phyloP scores from a whole-genome alignment of 2,329 filamentous ascomycete genomes.

The Pezicula rhizophila region DNA sequence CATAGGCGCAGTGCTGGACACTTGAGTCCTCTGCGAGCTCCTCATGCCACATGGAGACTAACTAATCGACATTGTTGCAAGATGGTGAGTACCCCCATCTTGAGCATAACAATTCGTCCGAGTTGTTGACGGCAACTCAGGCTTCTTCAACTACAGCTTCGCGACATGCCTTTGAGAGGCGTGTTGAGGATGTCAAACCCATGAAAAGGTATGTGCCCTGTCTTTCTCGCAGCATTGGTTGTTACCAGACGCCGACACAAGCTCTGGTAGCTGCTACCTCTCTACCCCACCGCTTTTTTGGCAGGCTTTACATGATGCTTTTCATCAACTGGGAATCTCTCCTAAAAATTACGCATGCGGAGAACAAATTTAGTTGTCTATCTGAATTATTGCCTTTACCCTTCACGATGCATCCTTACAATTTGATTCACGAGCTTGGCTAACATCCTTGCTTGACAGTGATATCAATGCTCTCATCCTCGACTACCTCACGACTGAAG shows the following conservation, averaged over 20 bases:
- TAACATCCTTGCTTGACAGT: slow-evolving; percentile 41
- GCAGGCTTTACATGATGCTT: slow-evolving; percentile 63
- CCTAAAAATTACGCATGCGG: slow-evolving; percentile 82
- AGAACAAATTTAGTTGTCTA: slow-evolving; percentile 78
- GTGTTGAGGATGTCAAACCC: slow-evolving; percentile 76
- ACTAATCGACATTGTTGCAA: slow-evolving; percentile 15
- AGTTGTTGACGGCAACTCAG: slow-evolving; percentile 14
- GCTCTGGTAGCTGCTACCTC: not conserved
- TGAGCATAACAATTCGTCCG: not conserved
- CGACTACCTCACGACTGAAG: slow-evolving; percentile 94
- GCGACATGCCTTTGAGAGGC: slow-evolving; percentile 61
- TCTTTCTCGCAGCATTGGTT: not conserved
- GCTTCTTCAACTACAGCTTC: slow-evolving; percentile 48
- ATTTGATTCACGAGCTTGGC: not conserved
- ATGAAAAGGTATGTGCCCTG: slow-evolving; percentile 73
- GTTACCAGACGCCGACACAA: not conserved
- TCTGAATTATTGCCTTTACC: slow-evolving; percentile 45
- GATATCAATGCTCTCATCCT: slow-evolving; percentile 94
- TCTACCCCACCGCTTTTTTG: slow-evolving; percentile 11
- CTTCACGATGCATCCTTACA: not conserved
- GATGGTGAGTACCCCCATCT: slow-evolving; percentile 21
- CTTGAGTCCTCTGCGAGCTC: slow-evolving; percentile 12
- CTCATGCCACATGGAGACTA: slow-evolving; percentile 16
- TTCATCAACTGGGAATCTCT: slow-evolving; percentile 99
- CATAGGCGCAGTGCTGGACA: slow-evolving; percentile 23